These are phyloP conservation scores for Microbotryum silenes-acaulis DNA, from an alignment of 1,284 basidiomycete species.

Conservation along the genomic window DNA sequence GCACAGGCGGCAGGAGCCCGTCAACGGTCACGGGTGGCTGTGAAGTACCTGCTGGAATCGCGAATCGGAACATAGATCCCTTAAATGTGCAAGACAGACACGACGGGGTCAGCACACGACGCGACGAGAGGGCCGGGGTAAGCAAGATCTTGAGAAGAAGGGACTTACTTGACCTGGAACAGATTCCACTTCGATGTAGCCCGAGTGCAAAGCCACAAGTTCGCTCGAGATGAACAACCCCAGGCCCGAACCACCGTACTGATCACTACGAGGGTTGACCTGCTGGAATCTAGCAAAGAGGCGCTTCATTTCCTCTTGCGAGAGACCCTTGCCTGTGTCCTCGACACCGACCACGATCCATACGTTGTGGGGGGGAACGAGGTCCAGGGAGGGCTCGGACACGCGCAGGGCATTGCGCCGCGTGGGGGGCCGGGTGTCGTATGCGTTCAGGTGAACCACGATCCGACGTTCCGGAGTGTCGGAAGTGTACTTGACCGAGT, in stretches of 20 bases:
- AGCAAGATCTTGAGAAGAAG: background rate
- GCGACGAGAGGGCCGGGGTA: background rate
- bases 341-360: conserved; percentile 22
- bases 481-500: conserved; percentile 25
- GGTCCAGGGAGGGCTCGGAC: conserved; percentile 7
- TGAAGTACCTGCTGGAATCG: background rate
- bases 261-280: conserved; percentile 26
- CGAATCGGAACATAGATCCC: background rate
- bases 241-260: conserved; percentile 20
- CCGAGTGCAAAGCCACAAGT: conserved; percentile 31
- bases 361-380: conserved; percentile 8
- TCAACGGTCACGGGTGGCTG: too few relatives aligned
- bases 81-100: background rate
- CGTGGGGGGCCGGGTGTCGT: background rate
- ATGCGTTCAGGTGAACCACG: conserved; percentile 13
- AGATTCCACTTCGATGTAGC: conserved; percentile 26
- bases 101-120: background rate
- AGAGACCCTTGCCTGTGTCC: conserved; percentile 33
- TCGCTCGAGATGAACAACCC: conserved; percentile 31
- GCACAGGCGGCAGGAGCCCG: too few relatives aligned
- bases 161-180: background rate
- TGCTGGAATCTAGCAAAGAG: conserved; percentile 31
- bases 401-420: conserved; percentile 12
- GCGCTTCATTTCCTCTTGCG: conserved; percentile 21
- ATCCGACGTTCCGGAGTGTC: conserved; percentile 12